Base-by-base conservation (phyloP, 768 basidiomycete species). In the Cantharellus anzutake region DNA sequence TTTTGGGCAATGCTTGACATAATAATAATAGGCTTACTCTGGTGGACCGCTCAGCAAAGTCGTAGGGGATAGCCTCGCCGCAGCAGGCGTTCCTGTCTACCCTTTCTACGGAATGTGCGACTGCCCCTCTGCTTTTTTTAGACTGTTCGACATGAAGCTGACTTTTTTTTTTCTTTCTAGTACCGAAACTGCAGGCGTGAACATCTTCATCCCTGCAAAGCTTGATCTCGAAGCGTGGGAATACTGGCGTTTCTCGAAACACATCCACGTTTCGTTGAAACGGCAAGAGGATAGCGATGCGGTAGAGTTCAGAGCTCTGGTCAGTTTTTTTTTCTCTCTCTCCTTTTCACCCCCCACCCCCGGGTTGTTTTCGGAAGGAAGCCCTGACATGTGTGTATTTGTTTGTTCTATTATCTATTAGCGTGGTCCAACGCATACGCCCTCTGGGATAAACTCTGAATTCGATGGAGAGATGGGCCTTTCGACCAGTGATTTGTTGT, bases 401-500 rank as follows among this genome's bases (percentile, higher is more conserved):
- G 11, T 55, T 11, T 37, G 7, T 55, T 37, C 11, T 55, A 37
- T 37, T 11, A 11, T 11, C 7, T 11, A 11, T 11, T 37, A 55
- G 52, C 52, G 14, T 11, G 14, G 52, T 37, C 14, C 11, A 37
- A 55, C 52, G 7, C 52, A 55, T 37, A 55, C 52, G 14, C 60
- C 60, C 3, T 29, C 60, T 5, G 58, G 41, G 5, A 38, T 58
- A 16, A 60, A 60, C 60, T n/a, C 16, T 41, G 44, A 39, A 4
- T 7, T 39, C 14, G 58, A 69, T 62, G 51, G 73, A 68, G 56
- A 14, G 59, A 57, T 2, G 66, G 61, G 40, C 65, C 60, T 4
- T 70, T 63, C 70, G 68, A 71, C 60, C 11, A 61, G 51, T 38
- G 60, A 61, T 41, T 39, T 61, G 38, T 20, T 59, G 11, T 20